phyloP scores from a whole-genome alignment of 208 protist species.

The Phytomonas sp. region DNA sequence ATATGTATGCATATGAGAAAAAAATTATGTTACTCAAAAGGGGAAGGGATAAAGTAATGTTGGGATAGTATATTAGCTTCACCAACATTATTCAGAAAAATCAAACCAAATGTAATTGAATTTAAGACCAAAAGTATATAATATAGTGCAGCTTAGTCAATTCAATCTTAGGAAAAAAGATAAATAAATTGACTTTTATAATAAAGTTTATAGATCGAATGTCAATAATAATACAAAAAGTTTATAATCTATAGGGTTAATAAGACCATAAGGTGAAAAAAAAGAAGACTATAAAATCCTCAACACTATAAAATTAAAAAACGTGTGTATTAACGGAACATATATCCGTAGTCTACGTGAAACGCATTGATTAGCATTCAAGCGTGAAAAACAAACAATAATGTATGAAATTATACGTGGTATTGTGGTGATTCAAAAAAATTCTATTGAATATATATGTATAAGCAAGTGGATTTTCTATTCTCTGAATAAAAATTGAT shows the following conservation, averaged over 20 bases:
- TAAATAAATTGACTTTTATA: background rate
- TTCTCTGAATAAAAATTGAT: background rate
- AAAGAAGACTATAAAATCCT: background rate
- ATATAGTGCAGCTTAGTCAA: background rate
- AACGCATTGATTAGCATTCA: background rate
- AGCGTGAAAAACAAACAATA: background rate
- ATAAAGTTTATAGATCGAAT: background rate
- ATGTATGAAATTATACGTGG: background rate
- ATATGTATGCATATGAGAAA: background rate
- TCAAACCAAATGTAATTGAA: background rate
- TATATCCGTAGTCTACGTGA: background rate
- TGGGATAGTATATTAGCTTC: background rate
- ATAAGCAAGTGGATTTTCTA: background rate
- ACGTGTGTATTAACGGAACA: background rate
- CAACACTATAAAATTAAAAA: background rate
- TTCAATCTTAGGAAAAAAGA: background rate
- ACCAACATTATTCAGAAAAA: background rate
- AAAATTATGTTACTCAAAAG: background rate
- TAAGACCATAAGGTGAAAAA: background rate
- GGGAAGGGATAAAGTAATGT: background rate
- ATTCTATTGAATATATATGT: background rate
- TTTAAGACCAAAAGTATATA: background rate
- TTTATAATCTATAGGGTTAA: background rate
- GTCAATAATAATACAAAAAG: constrained; percentile 4
- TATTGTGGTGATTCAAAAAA: background rate